These are phyloP conservation scores for Gentiana dahurica DNA, from an alignment of 257 asterid genomes.

Conservation along the genomic window DNA sequence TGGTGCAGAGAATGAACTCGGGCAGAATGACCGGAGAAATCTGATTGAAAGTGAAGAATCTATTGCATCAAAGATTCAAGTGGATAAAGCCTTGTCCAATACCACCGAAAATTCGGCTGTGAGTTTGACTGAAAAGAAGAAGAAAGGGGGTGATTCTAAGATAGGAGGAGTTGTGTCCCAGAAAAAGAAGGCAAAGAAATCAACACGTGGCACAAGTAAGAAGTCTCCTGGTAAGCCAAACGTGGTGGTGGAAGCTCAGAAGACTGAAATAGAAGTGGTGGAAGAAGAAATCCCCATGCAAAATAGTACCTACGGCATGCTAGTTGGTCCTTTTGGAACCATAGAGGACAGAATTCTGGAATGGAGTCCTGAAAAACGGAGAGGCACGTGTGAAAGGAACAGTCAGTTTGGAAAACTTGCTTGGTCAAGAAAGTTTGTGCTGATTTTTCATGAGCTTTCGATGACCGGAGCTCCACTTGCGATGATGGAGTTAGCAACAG, in stretches of 20 bases:
- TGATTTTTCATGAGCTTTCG: constrained; percentile 87
- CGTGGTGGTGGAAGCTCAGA: constrained; percentile 26
- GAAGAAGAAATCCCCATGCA: constrained; percentile 66
- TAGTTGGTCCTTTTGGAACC: constrained; percentile 90
- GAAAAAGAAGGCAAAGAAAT: constrained; percentile 44
- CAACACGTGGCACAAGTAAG: constrained; percentile 43
- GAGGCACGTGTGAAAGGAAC: constrained; percentile 90
- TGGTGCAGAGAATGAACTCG: constrained; percentile 25
- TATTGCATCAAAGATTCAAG: constrained; percentile 18
- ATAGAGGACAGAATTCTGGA: constrained; percentile 72
- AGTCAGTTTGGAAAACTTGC: constrained; percentile 95
- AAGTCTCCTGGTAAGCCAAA: constrained; percentile 38
- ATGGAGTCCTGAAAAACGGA: constrained; percentile 85
- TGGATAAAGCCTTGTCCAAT: constrained; percentile 9
- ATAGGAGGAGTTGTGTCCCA: constrained; percentile 13
- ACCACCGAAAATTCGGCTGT: constrained; percentile 25
- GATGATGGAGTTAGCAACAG: constrained; percentile 95
- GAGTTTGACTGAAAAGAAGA: constrained; percentile 30
- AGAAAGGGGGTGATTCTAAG: constrained; percentile 13
- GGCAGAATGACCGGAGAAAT: constrained; percentile 27
- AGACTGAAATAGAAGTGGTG: constrained; percentile 31
- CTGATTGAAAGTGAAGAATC: constrained; percentile 39
- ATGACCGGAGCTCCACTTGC: constrained; percentile 99
- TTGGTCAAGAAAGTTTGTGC: constrained; percentile 93
- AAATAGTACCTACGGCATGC: constrained; percentile 68